Evolutionary conservation across 1,139 yeast genomes (phyloP).

Genomic region (Spathaspora sp.): DNA sequence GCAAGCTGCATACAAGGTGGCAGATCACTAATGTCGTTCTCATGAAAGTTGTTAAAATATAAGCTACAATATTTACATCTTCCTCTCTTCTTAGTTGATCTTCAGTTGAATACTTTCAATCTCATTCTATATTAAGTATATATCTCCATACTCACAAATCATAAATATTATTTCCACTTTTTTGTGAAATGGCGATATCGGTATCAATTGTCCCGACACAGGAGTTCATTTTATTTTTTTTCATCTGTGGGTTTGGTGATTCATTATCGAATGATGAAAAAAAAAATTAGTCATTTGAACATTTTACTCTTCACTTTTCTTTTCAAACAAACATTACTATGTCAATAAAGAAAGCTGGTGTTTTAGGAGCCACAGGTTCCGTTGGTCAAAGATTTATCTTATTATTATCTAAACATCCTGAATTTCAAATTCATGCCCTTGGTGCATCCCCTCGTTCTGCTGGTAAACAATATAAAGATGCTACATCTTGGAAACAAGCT

Average conservation of each 20-base stretch:
- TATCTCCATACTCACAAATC: no score
- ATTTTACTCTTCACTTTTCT: neutral
- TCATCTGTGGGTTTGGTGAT: neutral
- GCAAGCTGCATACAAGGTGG: no score
- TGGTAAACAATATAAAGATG: constrained; percentile 81
- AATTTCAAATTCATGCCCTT: constrained; percentile 76
- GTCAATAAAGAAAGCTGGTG: constrained; percentile 65
- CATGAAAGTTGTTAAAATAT: neutral
- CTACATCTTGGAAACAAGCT: constrained; percentile 95
- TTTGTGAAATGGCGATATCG: neutral
- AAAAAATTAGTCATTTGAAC: constrained; percentile 1
- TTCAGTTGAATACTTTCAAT: no score
- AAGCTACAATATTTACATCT: no score
- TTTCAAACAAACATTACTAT: constrained; percentile 9
- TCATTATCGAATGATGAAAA: neutral
- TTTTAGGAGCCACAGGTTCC: constrained; percentile 95
- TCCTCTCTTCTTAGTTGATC: no score
- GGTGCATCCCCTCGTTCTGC: constrained; percentile 97
- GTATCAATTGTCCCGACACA: neutral
- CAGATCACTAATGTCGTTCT: no score
- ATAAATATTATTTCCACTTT: neutral
- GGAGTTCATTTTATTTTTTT: constrained; percentile 1
- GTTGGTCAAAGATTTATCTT: constrained; percentile 96
- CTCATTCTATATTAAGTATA: neutral
- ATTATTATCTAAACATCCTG: constrained; percentile 82